phyloP scores from a whole-genome alignment of 2,329 filamentous ascomycete species.

The Monilinia fructigena region DNA sequence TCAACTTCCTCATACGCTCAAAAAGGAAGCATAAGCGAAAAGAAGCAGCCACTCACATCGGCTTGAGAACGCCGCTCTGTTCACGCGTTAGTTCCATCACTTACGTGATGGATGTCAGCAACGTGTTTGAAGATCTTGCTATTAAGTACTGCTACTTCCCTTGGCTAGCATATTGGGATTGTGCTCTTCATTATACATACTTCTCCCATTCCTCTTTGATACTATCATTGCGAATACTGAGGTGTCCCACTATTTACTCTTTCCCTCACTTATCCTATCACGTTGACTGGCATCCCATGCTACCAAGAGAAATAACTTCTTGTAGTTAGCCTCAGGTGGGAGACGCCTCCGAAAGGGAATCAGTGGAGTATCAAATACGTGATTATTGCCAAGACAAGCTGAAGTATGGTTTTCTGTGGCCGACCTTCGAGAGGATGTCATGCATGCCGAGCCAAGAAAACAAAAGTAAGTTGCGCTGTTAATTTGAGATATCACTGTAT shows the following conservation, averaged over 20 bases:
- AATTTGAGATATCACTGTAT: not conserved
- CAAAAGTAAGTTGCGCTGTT: slow-evolving; percentile 45
- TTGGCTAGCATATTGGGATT: not conserved
- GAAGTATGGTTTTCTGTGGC: slow-evolving; percentile 55
- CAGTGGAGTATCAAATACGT: not conserved
- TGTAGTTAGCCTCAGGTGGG: too few relatives aligned
- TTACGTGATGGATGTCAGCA: not conserved
- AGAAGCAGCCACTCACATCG: not conserved
- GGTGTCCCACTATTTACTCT: not conserved
- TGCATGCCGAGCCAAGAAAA: slow-evolving; percentile 55
- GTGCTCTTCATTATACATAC: not conserved
- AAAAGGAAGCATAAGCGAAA: slow-evolving; percentile 14
- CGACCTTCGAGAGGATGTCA: slow-evolving; percentile 58
- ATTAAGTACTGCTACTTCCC: not conserved
- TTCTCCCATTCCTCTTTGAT: slow-evolving; percentile 11
- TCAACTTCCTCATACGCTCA: slow-evolving; percentile 16
- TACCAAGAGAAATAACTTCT: not conserved
- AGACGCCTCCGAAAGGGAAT: not conserved
- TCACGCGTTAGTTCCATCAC: not conserved
- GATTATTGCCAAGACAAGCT: not conserved
- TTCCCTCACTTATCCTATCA: not conserved
- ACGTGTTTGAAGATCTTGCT: not conserved
- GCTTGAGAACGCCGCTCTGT: not conserved
- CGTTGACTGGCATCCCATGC: not conserved
- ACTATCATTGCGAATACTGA: slow-evolving; percentile 14